These are phyloP conservation scores for Musa troglodytarum DNA, from an alignment of 176 grass and related monocot species.

Conservation along the genomic window DNA sequence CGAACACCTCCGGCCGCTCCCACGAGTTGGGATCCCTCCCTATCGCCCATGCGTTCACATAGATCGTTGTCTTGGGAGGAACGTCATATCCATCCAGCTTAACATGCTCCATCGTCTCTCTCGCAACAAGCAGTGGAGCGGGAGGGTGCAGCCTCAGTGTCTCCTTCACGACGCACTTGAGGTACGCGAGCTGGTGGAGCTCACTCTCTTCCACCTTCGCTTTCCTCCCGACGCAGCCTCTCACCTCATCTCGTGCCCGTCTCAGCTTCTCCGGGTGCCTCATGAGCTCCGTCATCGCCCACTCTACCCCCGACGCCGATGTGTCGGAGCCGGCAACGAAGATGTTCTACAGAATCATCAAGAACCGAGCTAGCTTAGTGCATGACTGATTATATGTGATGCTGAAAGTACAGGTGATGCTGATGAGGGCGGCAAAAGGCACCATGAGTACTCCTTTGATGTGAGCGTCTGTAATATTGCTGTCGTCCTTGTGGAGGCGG, in stretches of 20 bases:
- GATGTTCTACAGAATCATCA: not conserved
- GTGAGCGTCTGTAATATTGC: not conserved
- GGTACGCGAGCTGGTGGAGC: not conserved
- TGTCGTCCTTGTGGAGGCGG: not conserved
- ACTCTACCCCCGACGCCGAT: not conserved
- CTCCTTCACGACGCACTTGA: not conserved
- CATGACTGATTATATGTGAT: no score
- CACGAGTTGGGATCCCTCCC: not conserved
- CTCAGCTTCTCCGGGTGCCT: not conserved
- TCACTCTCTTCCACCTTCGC: constrained; percentile 2
- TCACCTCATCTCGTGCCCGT: not conserved
- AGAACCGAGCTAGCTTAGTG: no score
- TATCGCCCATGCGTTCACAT: not conserved
- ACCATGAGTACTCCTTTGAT: constrained; percentile 2
- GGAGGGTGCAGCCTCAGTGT: not conserved
- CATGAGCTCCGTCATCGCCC: constrained; percentile 11
- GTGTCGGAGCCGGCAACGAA: not conserved
- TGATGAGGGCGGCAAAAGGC: no score
- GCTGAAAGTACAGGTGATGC: no score
- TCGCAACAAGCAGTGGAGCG: not conserved
- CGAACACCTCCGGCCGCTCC: not conserved
- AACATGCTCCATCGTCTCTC: not conserved
- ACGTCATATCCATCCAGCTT: not conserved
- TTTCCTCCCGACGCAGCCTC: not conserved
- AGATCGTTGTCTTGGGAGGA: not conserved